Evolutionary conservation across 352 stramenopile species (phyloP).

Genomic region (Hyaloperonospora brassicae): DNA sequence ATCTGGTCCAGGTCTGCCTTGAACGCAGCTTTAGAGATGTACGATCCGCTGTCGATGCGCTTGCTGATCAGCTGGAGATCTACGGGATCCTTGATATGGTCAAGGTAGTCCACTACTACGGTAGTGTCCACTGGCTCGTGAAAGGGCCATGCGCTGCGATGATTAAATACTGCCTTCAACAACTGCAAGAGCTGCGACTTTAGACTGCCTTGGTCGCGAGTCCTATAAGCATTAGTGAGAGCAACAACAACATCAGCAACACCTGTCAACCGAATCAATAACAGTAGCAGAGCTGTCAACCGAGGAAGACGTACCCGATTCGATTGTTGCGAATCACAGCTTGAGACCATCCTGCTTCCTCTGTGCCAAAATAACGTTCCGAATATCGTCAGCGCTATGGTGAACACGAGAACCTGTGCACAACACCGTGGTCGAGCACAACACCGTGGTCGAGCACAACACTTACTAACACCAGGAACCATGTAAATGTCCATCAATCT

Average conservation of each 20-base stretch:
- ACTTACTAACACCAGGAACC: slow-evolving; percentile 82
- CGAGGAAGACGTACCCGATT: slow-evolving; percentile 43
- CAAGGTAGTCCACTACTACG: slow-evolving; percentile 94
- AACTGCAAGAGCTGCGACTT: slow-evolving; percentile 84
- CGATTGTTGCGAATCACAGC: slow-evolving; percentile 80
- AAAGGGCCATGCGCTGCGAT: slow-evolving; percentile 96
- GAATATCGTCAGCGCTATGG: slow-evolving; percentile 1
- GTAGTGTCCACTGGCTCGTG: slow-evolving; percentile 93
- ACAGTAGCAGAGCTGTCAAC: not conserved
- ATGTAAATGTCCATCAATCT: slow-evolving; percentile 84
- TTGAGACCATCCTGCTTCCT: slow-evolving; percentile 81
- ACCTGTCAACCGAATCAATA: too few relatives aligned
- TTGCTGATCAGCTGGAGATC: slow-evolving; percentile 79
- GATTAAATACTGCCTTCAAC: slow-evolving; percentile 87
- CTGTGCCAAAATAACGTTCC: slow-evolving; percentile 22
- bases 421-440: not conserved
- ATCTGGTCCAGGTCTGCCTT: slow-evolving; percentile 94
- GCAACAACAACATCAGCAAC: slow-evolving; percentile 6
- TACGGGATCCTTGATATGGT: slow-evolving; percentile 95
- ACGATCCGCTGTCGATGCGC: slow-evolving; percentile 75
- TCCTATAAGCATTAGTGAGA: slow-evolving; percentile 24
- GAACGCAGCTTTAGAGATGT: slow-evolving; percentile 88
- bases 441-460: not conserved
- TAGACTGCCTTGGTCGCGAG: slow-evolving; percentile 66
- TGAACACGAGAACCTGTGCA: not conserved